A percentile compares a stretch with the other conserved stretches of the same genome.
Conservation (phyloP, 2,329 filamentous ascomycete species). For the Colletotrichum spaethianum region DNA sequence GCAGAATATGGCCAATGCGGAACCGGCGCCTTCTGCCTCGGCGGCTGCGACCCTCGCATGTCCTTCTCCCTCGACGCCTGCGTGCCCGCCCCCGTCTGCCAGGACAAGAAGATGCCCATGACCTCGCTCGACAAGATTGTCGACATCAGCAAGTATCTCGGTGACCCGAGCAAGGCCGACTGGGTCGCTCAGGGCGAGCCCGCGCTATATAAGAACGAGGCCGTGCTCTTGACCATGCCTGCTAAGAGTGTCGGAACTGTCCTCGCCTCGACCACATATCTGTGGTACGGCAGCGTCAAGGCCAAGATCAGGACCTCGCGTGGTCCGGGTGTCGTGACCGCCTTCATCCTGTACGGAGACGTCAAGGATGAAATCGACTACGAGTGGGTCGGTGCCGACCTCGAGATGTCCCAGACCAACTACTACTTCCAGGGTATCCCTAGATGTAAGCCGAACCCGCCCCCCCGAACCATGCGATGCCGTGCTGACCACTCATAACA, state of each 20-base stretch:
- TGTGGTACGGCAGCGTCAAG: slow-evolving; percentile 97
- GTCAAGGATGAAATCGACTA: slow-evolving; percentile 99
- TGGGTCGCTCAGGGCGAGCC: slow-evolving; percentile 91
- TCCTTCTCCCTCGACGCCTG: slow-evolving; percentile 89
- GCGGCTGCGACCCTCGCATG: slow-evolving; percentile 91
- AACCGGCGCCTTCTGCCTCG: slow-evolving; percentile 93
- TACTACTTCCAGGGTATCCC: slow-evolving; percentile 97
- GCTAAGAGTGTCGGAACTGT: slow-evolving; percentile 88
- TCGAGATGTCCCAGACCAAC: slow-evolving; percentile 88
- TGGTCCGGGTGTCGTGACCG: slow-evolving; percentile 92
- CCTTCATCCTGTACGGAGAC: slow-evolving; percentile 95
- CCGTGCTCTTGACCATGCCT: slow-evolving; percentile 90
- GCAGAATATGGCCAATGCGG: slow-evolving; percentile 94
- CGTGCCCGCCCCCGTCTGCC: slow-evolving; percentile 85
- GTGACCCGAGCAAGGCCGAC: slow-evolving; percentile 83
- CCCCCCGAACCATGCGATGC: slow-evolving; percentile 25
- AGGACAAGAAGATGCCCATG: slow-evolving; percentile 82
- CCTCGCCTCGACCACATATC: slow-evolving; percentile 85
- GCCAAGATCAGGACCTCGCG: slow-evolving; percentile 88
- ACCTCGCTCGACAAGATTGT: slow-evolving; percentile 78
- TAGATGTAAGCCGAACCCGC: slow-evolving; percentile 75
- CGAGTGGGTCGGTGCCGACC: slow-evolving; percentile 89
- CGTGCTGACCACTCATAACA: slow-evolving; percentile 53
- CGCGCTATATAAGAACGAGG: slow-evolving; percentile 73
- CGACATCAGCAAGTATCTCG: slow-evolving; percentile 86